A percentile compares a stretch with the other conserved stretches of the same genome.
Evolutionary conservation across 768 basidiomycete species (phyloP).

Genomic region (Auricularia heimuer): DNA sequence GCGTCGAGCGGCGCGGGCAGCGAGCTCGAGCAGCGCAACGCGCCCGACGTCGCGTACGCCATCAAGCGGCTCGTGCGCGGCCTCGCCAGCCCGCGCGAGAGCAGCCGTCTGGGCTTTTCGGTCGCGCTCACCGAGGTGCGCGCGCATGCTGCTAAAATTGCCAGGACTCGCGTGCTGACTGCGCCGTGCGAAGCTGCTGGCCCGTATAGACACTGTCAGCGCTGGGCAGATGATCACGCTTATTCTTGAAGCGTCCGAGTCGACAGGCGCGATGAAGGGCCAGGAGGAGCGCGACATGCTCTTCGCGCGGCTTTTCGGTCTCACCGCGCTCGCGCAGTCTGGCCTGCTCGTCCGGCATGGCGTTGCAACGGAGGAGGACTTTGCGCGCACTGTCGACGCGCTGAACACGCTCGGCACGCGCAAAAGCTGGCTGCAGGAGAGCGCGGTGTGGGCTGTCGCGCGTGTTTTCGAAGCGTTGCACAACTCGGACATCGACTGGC

Average conservation of each 20-base stretch:
- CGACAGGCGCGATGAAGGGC: constrained; percentile 68
- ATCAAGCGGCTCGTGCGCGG: constrained; percentile 80
- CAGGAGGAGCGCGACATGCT: constrained; percentile 89
- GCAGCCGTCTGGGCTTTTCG: constrained; percentile 88
- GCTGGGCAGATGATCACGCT: constrained; percentile 69
- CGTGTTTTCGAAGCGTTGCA: constrained; percentile 53
- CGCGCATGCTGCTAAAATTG: constrained; percentile 8
- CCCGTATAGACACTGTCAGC: constrained; percentile 66
- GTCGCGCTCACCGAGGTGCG: constrained; percentile 91
- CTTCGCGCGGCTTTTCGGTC: constrained; percentile 87
- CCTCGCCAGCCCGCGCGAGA: constrained; percentile 84
- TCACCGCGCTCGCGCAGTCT: constrained; percentile 78
- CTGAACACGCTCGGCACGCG: constrained; percentile 64
- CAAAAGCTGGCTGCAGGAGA: constrained; percentile 87
- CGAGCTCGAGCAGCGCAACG: constrained; percentile 57
- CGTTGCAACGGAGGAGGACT: constrained; percentile 50
- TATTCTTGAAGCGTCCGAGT: constrained; percentile 59
- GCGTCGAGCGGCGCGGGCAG: constrained; percentile 25
- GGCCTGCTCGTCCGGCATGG: constrained; percentile 60
- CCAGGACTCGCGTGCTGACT: constrained; percentile 1
- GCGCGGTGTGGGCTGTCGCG: constrained; percentile 76
- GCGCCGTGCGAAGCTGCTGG: constrained; percentile 49
- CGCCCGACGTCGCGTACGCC: constrained; percentile 88
- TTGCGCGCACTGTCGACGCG: constrained; percentile 44
- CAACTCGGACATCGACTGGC: constrained; percentile 59